Conservation (phyloP, 805 yeast genomes). For the Pichia paraexigua region DNA sequence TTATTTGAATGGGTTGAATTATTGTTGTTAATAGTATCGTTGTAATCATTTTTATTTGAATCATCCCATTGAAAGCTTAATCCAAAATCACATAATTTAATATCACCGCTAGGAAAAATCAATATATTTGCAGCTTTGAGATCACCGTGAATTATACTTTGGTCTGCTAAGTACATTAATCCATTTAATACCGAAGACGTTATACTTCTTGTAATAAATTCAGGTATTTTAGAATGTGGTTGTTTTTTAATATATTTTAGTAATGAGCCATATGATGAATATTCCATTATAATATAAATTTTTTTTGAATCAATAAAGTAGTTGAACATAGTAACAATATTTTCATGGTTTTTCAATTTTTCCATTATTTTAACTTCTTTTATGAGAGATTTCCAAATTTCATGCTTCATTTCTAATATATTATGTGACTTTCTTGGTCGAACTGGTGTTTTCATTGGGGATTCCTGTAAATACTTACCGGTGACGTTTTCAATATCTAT, state of each 20-base stretch:
- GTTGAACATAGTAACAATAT: conserved; percentile 62
- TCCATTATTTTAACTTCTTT: conserved; percentile 62
- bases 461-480: neutral
- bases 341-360: conserved; percentile 50
- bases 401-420: neutral
- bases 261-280: conserved; percentile 58
- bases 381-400: conserved; percentile 35
- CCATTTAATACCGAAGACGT: conserved; percentile 53
- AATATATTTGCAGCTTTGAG: conserved; percentile 70
- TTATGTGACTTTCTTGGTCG: neutral
- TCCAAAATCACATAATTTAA: conserved; percentile 72
- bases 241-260: conserved; percentile 38
- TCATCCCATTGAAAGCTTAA: conserved; percentile 42
- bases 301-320: conserved; percentile 40
- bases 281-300: conserved; percentile 57
- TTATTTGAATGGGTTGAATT: conserved; percentile 26
- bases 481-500: conserved; percentile 2
- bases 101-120: conserved; percentile 41
- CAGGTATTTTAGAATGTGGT: conserved; percentile 47
- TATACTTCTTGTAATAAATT: conserved; percentile 40
- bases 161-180: conserved; percentile 55
- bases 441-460: conserved; percentile 5
- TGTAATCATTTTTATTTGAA: conserved; percentile 2
- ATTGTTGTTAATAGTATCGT: conserved; percentile 22
- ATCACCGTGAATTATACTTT: conserved; percentile 71